Evolutionary conservation across 2,329 filamentous ascomycete genomes (phyloP), one percentile per base, ranked within the genome.

Genomic region (Ophiostoma ips): DNA sequence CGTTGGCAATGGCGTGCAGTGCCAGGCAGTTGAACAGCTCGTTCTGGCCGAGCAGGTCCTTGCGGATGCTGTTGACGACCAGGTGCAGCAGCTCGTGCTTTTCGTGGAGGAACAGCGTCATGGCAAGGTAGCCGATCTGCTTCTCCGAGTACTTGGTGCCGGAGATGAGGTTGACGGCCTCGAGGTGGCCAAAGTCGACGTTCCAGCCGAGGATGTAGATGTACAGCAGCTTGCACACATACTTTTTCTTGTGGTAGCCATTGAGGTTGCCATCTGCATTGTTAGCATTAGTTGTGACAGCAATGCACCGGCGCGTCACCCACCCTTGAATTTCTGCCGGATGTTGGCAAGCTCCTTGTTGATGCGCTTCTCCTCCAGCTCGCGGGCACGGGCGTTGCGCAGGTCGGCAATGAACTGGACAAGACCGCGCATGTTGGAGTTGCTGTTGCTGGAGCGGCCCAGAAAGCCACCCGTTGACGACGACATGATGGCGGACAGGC

Each of bases 191-290:
- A 66, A 98, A 98, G 66, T 96, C 94, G 68, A 98, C 90, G 65
- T 98, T 90, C 84, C 92, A 98, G 46, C 92, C 92, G 57, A 98
- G 78, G 53, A 98, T 98, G 67, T 98, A 98, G 61, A 98, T 96
- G 67, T 98, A 98, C 55, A 98, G 75, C 58, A 98, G 79, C 81
- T 98, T 98, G 86, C 92, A 98, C 58, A 98, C 92, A 65, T 98
- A 98, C 84, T 98, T 98, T 77, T 98, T 98, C 75, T 94, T 95
- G 73, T 95, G 88, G 64, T 98, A 98, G 57, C 92, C 94, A 63
- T 84, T 95, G 52, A 98, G 72, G 63, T 77, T 92, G 56, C 88
- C 89, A 65, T 92, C 86, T 81, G 15, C 7, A 12, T 13, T 30
- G 16, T 45, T 45, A 45, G 43, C 28, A 10, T 16, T 30, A 15